Conservation (phyloP, 2,329 filamentous ascomycete species). For the Teratosphaeria pseudoeucalypti region DNA sequence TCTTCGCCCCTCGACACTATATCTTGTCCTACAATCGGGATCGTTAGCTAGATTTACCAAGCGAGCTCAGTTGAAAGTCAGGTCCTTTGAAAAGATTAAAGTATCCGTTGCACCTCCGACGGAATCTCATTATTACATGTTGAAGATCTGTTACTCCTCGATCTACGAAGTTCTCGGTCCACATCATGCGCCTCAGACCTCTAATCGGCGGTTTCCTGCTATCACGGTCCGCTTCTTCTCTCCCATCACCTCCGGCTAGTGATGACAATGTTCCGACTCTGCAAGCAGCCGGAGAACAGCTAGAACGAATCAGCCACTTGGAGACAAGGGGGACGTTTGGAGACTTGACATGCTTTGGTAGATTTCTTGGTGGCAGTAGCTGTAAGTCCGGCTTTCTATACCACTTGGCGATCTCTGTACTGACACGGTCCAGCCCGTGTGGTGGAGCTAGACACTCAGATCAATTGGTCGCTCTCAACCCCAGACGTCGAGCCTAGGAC, state of each 20-base stretch:
- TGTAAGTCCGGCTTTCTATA: neutral
- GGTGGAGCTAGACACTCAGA: neutral
- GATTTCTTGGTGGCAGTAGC: neutral
- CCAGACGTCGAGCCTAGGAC: no score
- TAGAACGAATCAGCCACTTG: neutral
- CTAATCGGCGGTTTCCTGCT: neutral
- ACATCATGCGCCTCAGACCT: neutral
- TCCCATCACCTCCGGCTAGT: neutral
- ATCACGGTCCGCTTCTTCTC: neutral
- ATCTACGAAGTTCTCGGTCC: neutral
- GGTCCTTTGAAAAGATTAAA: neutral
- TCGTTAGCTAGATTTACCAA: neutral
- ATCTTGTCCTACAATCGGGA: neutral
- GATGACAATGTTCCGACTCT: neutral
- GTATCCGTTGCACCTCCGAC: neutral
- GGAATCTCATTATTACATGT: neutral
- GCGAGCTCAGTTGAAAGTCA: neutral
- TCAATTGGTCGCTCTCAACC: neutral
- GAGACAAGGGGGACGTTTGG: neutral
- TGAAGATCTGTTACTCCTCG: neutral
- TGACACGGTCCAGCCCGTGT: neutral
- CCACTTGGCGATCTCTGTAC: neutral
- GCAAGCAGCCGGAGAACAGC: neutral
- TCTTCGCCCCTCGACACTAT: neutral
- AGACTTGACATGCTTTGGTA: neutral